Percentiles rank a stretch among this genome's conserved stretches.
Evolutionary conservation across 2,329 filamentous ascomycete genomes (phyloP).

Genomic region (Coniochaeta ligniaria): DNA sequence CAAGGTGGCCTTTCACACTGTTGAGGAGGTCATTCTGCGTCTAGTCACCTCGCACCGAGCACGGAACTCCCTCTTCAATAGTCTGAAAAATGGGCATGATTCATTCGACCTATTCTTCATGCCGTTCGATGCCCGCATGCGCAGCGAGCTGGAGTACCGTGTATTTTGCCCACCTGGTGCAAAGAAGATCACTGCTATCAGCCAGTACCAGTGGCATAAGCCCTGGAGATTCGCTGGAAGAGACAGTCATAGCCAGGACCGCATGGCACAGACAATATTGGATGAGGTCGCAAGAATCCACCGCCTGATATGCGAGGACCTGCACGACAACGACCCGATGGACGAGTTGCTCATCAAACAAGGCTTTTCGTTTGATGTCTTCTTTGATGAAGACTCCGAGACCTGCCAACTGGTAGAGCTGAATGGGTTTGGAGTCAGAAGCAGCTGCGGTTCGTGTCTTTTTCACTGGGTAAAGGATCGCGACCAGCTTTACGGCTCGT

Average conservation of each 20-base stretch:
- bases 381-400: constrained; percentile 21
- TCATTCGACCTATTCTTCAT: constrained; percentile 28
- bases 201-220: constrained; percentile 32
- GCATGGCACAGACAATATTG: constrained; percentile 12
- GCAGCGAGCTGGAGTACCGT: constrained; percentile 29
- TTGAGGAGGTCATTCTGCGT: constrained; percentile 25
- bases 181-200: constrained; percentile 26
- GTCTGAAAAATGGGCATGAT: constrained; percentile 10
- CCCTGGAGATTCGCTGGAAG: constrained; percentile 20
- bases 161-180: constrained; percentile 31
- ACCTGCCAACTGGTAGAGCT: constrained; percentile 31
- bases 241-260: constrained; percentile 5
- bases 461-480: constrained; percentile 36
- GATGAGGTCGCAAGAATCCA: constrained; percentile 14
- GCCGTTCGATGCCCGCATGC: constrained; percentile 32
- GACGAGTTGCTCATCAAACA: constrained; percentile 24
- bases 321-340: constrained; percentile 12
- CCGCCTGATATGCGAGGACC: constrained; percentile 18
- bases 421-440: constrained; percentile 35
- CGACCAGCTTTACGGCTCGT: constrained; percentile 24
- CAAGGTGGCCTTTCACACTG: constrained; percentile 17
- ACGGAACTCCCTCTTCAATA: constrained; percentile 22
- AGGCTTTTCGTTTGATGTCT: constrained; percentile 35
- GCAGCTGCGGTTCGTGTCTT: constrained; percentile 35
- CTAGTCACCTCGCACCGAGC: constrained; percentile 30